Conservation (phyloP, 2,329 filamentous ascomycete genomes). For the Beauveria bassiana region DNA sequence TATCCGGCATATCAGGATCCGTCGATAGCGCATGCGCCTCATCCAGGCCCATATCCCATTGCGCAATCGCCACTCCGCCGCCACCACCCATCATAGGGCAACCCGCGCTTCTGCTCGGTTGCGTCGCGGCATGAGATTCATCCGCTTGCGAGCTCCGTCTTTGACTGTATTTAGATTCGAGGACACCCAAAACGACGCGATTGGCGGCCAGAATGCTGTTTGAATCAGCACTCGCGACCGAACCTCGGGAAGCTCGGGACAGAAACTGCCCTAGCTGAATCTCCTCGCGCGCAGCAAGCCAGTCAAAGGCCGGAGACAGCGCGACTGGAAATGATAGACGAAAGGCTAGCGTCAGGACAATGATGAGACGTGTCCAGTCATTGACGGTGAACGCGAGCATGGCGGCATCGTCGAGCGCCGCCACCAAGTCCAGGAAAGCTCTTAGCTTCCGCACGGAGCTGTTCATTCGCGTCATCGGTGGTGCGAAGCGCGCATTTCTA, state of each 20-base stretch:
- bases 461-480: not conserved
- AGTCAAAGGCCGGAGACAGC: conserved; percentile 1
- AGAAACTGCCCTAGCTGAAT: conserved; percentile 5
- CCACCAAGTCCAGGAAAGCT: conserved; percentile 5
- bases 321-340: conserved; percentile 10
- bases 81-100: not conserved
- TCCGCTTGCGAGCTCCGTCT: not conserved
- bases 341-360: conserved; percentile 5
- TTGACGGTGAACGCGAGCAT: conserved; percentile 10
- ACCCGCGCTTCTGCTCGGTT: not conserved
- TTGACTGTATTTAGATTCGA: not conserved
- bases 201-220: conserved; percentile 1
- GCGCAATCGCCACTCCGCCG: not conserved
- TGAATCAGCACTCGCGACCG: not conserved
- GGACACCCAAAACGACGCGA: conserved; percentile 1
- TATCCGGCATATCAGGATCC: not conserved
- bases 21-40: not conserved
- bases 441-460: not conserved
- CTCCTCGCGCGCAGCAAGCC: not conserved
- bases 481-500: not conserved
- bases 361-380: conserved; percentile 10
- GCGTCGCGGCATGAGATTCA: not conserved
- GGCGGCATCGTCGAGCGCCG: not conserved
- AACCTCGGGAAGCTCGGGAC: not conserved
- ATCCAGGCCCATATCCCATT: not conserved